Conservation (phyloP, 2,329 filamentous ascomycete species). For the Fusarium musae region DNA sequence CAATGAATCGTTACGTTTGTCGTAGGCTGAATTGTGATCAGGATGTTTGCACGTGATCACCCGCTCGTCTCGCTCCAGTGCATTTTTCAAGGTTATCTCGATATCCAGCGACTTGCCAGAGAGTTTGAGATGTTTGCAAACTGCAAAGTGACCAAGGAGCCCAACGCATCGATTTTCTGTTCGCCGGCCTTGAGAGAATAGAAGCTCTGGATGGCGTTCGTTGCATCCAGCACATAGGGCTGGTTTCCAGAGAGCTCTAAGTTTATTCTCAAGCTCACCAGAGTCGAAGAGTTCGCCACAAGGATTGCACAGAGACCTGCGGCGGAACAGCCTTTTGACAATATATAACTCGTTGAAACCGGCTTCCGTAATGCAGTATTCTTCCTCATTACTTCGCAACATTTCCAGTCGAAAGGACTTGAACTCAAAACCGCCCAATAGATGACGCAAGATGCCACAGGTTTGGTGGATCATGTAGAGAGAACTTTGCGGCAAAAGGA, state of each 20-base stretch:
- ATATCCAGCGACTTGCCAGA: fast-evolving
- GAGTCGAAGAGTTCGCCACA: background rate
- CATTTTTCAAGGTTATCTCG: fast-evolving
- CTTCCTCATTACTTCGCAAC: background rate
- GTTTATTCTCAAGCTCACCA: background rate
- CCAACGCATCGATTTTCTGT: background rate
- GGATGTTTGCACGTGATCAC: background rate
- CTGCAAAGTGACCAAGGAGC: background rate
- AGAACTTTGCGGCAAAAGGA: background rate
- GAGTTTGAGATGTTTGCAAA: background rate
- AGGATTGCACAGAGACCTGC: background rate
- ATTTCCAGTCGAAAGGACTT: background rate
- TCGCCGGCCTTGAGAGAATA: background rate
- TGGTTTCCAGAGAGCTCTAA: background rate
- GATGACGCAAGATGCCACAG: background rate
- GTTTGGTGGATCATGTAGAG: conserved; percentile 16
- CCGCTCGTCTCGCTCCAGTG: fast-evolving
- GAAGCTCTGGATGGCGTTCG: background rate
- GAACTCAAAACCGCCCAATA: background rate
- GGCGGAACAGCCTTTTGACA: background rate
- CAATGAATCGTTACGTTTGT: fast-evolving
- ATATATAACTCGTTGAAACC: background rate
- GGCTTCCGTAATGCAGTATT: background rate
- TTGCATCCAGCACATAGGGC: background rate
- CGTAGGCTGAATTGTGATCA: background rate